These are phyloP conservation scores for Capsicum baccatum DNA, from an alignment of 257 asterid genomes.

Conservation along the genomic window DNA sequence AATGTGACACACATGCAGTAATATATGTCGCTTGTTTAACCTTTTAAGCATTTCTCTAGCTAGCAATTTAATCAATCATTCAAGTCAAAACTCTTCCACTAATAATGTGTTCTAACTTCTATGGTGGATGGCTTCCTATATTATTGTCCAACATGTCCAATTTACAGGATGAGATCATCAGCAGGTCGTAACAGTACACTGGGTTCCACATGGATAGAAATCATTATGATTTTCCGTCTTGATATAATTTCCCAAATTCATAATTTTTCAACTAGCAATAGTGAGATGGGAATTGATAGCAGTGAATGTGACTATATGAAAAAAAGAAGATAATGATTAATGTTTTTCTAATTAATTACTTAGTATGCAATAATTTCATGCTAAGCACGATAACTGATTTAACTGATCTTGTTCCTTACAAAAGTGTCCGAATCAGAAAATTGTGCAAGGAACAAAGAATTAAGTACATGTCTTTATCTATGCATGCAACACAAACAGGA, in stretches of 20 bases:
- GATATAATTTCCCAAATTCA: not conserved
- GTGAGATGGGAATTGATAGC: not conserved
- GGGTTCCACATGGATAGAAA: not conserved
- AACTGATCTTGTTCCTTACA: not conserved
- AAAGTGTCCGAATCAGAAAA: conserved; percentile 30
- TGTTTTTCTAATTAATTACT: no score
- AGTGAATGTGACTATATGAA: not conserved
- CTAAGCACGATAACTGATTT: conserved; percentile 22
- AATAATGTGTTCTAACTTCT: not conserved
- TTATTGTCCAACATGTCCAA: not conserved
- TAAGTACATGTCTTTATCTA: conserved; percentile 19
- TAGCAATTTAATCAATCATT: not conserved
- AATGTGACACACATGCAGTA: not conserved
- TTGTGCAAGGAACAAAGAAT: conserved; percentile 32
- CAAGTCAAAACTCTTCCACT: conserved; percentile 19
- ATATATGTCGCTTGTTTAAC: conserved; percentile 15
- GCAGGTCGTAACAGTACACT: not conserved
- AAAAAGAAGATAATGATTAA: no score
- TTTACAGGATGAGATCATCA: not conserved
- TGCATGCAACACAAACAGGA: not conserved
- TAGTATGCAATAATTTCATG: conserved; percentile 17
- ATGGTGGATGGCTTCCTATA: not conserved
- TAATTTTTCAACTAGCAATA: not conserved
- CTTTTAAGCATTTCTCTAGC: not conserved
- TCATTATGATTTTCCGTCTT: not conserved